Conservation (phyloP, 2,329 filamentous ascomycete genomes). For the Colletotrichum limetticola region DNA sequence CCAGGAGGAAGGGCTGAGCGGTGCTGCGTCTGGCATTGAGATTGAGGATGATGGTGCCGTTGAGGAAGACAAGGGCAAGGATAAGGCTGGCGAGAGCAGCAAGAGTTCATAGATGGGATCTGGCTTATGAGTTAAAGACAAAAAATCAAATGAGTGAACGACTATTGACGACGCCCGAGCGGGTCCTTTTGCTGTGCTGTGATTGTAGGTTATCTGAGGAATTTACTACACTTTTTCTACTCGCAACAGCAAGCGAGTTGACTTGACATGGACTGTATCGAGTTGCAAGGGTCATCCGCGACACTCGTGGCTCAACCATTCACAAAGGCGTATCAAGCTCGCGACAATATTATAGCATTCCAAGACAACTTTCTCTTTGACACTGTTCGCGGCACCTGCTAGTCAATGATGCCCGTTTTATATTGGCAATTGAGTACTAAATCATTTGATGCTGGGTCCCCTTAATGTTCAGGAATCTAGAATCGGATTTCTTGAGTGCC, state of each 20-base stretch:
- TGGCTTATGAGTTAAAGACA: not conserved
- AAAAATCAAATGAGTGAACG: conserved; percentile 23
- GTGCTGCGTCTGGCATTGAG: conserved; percentile 50
- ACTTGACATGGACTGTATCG: not conserved
- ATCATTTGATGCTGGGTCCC: too few species aligned
- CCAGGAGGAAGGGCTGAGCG: conserved; percentile 53
- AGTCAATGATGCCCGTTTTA: too few species aligned
- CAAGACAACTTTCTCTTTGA: not conserved
- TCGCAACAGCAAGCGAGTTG: not conserved
- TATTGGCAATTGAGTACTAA: too few species aligned
- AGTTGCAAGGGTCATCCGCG: not conserved
- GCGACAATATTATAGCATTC: not conserved
- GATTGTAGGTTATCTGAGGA: not conserved
- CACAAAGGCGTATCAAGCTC: not conserved
- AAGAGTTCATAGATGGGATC: conserved; percentile 9
- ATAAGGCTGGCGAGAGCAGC: not conserved
- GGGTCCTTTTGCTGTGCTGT: not conserved
- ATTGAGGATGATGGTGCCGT: conserved; percentile 47
- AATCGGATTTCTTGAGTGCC: too few species aligned
- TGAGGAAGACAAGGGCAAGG: conserved; percentile 35
- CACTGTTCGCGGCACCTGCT: too few species aligned
- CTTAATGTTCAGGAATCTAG: too few species aligned
- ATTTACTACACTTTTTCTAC: not conserved
- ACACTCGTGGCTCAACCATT: not conserved
- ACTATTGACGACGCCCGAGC: not conserved